Percentiles rank a stretch among this genome's conserved stretches.
Evolutionary conservation across 2,329 filamentous ascomycete species (phyloP).

Genomic region (Aspergillus pseudoglaucus): DNA sequence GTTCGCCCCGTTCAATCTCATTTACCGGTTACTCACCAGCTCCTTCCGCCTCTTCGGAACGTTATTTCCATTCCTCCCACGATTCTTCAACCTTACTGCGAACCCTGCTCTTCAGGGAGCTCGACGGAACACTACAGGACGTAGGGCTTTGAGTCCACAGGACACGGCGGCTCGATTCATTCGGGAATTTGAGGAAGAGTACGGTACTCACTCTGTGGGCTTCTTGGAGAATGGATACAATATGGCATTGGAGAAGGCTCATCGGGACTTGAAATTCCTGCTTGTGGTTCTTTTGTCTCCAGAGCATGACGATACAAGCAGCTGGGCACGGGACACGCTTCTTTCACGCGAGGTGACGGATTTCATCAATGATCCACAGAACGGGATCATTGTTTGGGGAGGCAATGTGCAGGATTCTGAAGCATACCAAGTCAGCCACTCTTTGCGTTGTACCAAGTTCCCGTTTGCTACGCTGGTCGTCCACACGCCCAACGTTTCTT

Average conservation of each 20-base stretch:
- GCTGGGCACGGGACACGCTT: conserved; percentile 76
- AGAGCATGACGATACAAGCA: conserved; percentile 85
- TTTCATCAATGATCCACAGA: conserved; percentile 67
- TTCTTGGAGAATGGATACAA: conserved; percentile 89
- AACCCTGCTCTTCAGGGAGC: conserved; percentile 45
- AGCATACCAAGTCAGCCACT: conserved; percentile 84
- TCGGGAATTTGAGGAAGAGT: conserved; percentile 91
- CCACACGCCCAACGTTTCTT: conserved; percentile 76
- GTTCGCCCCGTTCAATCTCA: conserved; percentile 72
- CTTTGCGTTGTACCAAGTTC: conserved; percentile 84
- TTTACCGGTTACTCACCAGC: conserved; percentile 63
- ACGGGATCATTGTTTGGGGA: conserved; percentile 83
- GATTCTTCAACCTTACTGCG: conserved; percentile 41
- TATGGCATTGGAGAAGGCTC: conserved; percentile 81
- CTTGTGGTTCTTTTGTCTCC: conserved; percentile 83
- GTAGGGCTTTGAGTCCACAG: conserved; percentile 71
- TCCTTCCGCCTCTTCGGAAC: conserved; percentile 67
- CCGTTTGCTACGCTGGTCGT: conserved; percentile 83
- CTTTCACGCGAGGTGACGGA: conserved; percentile 65
- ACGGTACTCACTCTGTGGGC: conserved; percentile 60
- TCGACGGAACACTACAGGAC: conserved; percentile 56
- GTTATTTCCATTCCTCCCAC: conserved; percentile 73
- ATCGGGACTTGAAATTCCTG: conserved; percentile 84
- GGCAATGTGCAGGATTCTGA: conserved; percentile 90
- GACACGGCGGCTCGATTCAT: conserved; percentile 86